phyloP scores from a whole-genome alignment of 176 grass and related monocot genomes.

The Poa annua region DNA sequence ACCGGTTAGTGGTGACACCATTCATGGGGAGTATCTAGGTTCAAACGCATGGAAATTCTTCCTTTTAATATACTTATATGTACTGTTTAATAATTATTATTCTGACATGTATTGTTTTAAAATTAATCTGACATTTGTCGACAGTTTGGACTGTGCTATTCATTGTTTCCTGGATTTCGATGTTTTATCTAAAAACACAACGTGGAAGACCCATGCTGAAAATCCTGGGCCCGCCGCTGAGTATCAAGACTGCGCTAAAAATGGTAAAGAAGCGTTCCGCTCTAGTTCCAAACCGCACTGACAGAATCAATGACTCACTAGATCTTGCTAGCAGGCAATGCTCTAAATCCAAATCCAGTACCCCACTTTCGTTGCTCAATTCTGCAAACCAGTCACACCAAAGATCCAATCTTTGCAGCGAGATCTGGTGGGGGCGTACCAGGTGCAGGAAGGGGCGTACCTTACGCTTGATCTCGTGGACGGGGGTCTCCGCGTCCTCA shows the following conservation, averaged over 20 bases:
- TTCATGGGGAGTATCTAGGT: background rate
- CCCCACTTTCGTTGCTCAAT: conserved; percentile 10
- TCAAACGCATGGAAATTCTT: background rate
- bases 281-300: conserved; percentile 34
- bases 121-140: background rate
- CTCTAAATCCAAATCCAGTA: conserved; percentile 26
- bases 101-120: background rate
- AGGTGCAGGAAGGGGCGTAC: conserved; percentile 36
- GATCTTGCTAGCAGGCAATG: conserved; percentile 33
- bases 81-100: background rate
- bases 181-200: background rate
- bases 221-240: background rate
- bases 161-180: background rate
- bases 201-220: background rate
- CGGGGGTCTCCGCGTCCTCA: conserved; percentile 57
- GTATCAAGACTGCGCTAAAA: background rate
- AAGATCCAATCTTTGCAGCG: conserved; percentile 45
- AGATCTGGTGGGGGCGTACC: conserved; percentile 41
- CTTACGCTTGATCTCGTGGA: conserved; percentile 97
- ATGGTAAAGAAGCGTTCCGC: background rate
- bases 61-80: background rate
- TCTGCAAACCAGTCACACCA: background rate
- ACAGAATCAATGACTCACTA: background rate
- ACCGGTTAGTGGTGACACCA: background rate
- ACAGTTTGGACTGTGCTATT: background rate